A percentile compares a stretch with the other conserved stretches of the same genome.
These are phyloP conservation scores for Dittrichia graveolens DNA, from an alignment of 129 eudicot species.

Conservation along the genomic window DNA sequence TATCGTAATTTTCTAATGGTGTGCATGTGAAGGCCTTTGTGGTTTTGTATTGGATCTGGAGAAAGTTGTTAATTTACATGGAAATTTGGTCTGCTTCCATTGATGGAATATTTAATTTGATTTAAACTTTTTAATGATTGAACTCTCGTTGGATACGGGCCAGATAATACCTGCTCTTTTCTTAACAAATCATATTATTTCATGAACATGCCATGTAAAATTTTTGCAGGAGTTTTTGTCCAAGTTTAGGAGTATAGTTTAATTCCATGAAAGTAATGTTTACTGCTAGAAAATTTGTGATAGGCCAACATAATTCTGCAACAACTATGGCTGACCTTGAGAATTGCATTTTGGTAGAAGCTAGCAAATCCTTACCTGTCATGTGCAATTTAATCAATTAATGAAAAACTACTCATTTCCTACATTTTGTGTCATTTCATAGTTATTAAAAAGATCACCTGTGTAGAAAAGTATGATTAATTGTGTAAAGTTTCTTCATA, in stretches of 20 bases:
- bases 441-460: neutral
- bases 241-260: neutral
- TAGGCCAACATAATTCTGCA: neutral
- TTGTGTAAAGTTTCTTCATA: conserved; percentile 9
- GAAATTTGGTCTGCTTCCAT: conserved; percentile 31
- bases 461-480: neutral
- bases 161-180: conserved; percentile 25
- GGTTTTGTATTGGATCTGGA: conserved; percentile 39
- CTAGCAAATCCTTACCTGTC: neutral
- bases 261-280: neutral
- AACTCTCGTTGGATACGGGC: conserved; percentile 21
- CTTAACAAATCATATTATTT: neutral
- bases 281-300: conserved; percentile 7
- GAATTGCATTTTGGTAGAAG: neutral
- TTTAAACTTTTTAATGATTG: conserved; percentile 8
- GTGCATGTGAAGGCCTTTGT: conserved; percentile 36
- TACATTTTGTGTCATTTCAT: neutral
- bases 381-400: neutral
- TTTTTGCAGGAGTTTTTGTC: neutral
- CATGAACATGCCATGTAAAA: conserved; percentile 1
- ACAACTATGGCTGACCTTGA: neutral
- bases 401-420: neutral
- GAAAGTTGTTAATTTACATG: conserved; percentile 12
- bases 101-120: conserved; percentile 24
- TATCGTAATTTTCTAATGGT: neutral